Percentiles rank a stretch among this genome's conserved stretches.
Evolutionary conservation across 768 basidiomycete genomes (phyloP).

Genomic region (Hygrophoropsis aurantiaca): DNA sequence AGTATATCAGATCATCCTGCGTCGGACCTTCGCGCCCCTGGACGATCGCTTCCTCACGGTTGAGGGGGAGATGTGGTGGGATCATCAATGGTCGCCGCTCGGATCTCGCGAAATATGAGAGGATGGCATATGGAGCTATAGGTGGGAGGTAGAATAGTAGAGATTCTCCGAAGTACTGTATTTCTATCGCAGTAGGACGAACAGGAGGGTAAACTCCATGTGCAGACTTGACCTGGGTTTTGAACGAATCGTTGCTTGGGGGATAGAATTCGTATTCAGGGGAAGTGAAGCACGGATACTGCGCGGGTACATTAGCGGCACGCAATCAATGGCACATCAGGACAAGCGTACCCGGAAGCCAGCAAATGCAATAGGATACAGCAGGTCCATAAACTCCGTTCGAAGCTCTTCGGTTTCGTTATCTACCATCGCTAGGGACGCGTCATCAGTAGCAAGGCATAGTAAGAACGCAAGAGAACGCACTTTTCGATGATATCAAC

Average conservation of each 20-base stretch:
- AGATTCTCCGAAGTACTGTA: slow-evolving; percentile 45
- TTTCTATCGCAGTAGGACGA: slow-evolving; percentile 25
- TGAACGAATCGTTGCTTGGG: slow-evolving; percentile 11
- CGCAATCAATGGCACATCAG: not conserved
- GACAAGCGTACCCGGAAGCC: slow-evolving; percentile 45
- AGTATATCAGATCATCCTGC: slow-evolving; percentile 45
- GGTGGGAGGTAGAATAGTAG: slow-evolving; percentile 37
- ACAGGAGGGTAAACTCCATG: slow-evolving; percentile 29
- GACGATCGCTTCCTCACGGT: slow-evolving; percentile 32
- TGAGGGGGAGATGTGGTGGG: slow-evolving; percentile 41
- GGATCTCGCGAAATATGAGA: slow-evolving; percentile 46
- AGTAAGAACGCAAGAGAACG: slow-evolving; percentile 11
- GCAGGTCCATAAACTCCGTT: slow-evolving; percentile 32
- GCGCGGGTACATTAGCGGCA: slow-evolving; percentile 12
- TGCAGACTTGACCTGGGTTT: slow-evolving; percentile 11
- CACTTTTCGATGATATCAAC: slow-evolving; percentile 42
- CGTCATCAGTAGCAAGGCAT: not conserved
- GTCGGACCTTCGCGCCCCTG: slow-evolving; percentile 40
- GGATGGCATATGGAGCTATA: slow-evolving; percentile 44
- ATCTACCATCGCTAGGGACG: slow-evolving; percentile 29
- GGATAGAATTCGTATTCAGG: slow-evolving; percentile 34
- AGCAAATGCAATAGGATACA: slow-evolving; percentile 48
- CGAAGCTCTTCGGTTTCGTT: slow-evolving; percentile 34
- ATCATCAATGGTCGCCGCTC: slow-evolving; percentile 35
- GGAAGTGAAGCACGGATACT: slow-evolving; percentile 40